These are phyloP conservation scores for Neonectria ditissima DNA, from an alignment of 2,329 filamentous ascomycete genomes.

Conservation along the genomic window DNA sequence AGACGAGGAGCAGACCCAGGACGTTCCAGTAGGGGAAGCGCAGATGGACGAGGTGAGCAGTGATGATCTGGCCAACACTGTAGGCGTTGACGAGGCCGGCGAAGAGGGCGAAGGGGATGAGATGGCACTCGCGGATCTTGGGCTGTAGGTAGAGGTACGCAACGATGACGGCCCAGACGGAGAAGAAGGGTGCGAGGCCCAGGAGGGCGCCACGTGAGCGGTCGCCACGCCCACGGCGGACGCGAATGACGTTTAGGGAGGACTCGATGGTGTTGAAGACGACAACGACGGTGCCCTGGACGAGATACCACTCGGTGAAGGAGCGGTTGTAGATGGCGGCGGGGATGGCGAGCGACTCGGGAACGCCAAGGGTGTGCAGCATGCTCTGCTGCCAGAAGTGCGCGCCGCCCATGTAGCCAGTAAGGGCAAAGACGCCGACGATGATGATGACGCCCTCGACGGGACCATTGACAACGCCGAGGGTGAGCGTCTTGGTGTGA, in stretches of 20 bases:
- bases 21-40: conserved; percentile 93
- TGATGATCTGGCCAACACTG: conserved; percentile 95
- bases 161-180: conserved; percentile 80
- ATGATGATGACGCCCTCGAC: conserved; percentile 94
- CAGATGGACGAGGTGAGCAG: conserved; percentile 88
- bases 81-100: conserved; percentile 93
- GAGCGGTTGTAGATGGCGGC: conserved; percentile 79
- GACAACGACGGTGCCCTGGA: conserved; percentile 84
- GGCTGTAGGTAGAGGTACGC: conserved; percentile 89
- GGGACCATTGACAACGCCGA: conserved; percentile 92
- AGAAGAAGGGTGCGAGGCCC: conserved; percentile 84
- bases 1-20: conserved; percentile 79
- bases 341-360: conserved; percentile 73
- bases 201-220: conserved; percentile 79
- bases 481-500: conserved; percentile 93
- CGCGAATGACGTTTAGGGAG: conserved; percentile 85
- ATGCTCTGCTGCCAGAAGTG: conserved; percentile 94
- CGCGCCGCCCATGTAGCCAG: conserved; percentile 85
- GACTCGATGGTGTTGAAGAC: conserved; percentile 86
- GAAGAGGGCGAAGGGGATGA: conserved; percentile 91
- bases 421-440: conserved; percentile 83
- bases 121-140: conserved; percentile 81
- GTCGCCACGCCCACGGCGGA: conserved; percentile 80
- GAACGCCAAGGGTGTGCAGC: conserved; percentile 77
- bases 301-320: conserved; percentile 93